Base-by-base conservation (phyloP, 179 eudicot genomes). In the Sideroxylon spinosum region DNA sequence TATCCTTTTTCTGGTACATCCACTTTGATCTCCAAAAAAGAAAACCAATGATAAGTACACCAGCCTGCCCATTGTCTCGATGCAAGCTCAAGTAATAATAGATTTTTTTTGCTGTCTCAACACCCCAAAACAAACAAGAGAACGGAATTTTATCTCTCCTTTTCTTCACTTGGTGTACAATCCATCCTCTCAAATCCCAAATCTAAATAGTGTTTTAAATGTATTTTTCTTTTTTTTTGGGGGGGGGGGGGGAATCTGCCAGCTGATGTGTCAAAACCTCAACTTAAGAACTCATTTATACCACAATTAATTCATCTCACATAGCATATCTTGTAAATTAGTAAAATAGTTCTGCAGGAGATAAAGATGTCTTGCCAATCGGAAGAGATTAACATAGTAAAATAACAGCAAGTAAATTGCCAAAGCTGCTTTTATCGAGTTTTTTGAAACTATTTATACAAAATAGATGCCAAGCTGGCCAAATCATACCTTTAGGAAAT, bases 401-500 rank as follows among this genome's bases (percentile, higher is more conserved):
- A 26, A 8, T 6, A 55, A 26, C 9, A 61, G 7, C 8, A 23
- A 5, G 63, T 52, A 74, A 44, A 55, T 37, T 57, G 50, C 44
- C 63, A 9, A 9, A 1, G 71, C 20, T 71, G 70, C 32, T 57
- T 71, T 11, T 17, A 64, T 50, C 25, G 72, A 78, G 6, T 64
- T 79, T 37, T 3, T 17, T 62, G 19, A n/a, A 16, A 74, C 19
- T 59, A 37, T 25, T 1, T 13, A 29, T 52, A 52, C 16, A 70
- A 73, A 44, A 61, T 62, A 68, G 63, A 37, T 44, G 78, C 61
- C 73, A 75, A 62, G 52, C 37, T 22, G 28, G 62, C 76, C 11
- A 66, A 59, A 72, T 59, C 60, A 61, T 66, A 95, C 99, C 97
- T 90, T 91, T 74, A 89, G 90, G 78, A 90, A 95, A 84, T 78